Conservation (phyloP, 352 stramenopile species). For the Phytophthora quininea region DNA sequence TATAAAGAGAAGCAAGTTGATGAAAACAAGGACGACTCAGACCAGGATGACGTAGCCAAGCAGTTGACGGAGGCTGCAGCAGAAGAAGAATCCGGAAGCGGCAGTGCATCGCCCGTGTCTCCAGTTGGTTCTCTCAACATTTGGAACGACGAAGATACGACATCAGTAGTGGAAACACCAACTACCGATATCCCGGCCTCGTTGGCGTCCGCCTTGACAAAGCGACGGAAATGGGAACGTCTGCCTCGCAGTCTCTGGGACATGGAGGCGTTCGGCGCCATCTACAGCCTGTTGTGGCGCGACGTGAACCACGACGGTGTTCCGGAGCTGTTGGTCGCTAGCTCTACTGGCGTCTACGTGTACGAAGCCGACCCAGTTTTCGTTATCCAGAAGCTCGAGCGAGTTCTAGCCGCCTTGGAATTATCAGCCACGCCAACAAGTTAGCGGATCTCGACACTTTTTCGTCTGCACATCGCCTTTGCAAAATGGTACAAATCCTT, state of each 20-base stretch:
- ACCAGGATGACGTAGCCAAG: neutral
- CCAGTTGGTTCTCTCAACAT: slow-evolving; percentile 34
- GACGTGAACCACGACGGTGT: slow-evolving; percentile 76
- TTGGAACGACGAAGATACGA: slow-evolving; percentile 27
- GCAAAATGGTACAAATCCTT: neutral
- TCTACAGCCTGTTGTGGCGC: slow-evolving; percentile 75
- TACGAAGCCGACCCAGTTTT: slow-evolving; percentile 56
- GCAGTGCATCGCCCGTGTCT: slow-evolving; percentile 17
- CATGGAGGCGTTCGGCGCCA: slow-evolving; percentile 62
- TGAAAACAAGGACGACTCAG: neutral
- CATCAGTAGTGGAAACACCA: slow-evolving; percentile 3
- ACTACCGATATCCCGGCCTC: slow-evolving; percentile 1
- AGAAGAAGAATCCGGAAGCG: neutral
- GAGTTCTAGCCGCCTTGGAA: slow-evolving; percentile 26
- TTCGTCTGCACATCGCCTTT: slow-evolving; percentile 12
- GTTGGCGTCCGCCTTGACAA: slow-evolving; percentile 2
- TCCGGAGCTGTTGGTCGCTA: slow-evolving; percentile 64
- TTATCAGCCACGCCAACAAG: slow-evolving; percentile 2
- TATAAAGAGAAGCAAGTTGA: slow-evolving; percentile 43
- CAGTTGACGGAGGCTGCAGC: too few species aligned
- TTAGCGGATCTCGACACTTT: slow-evolving; percentile 1
- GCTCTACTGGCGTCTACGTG: slow-evolving; percentile 72
- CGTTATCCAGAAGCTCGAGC: slow-evolving; percentile 41
- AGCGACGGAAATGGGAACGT: slow-evolving; percentile 41
- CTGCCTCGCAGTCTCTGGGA: slow-evolving; percentile 40